A percentile compares a stretch with the other conserved stretches of the same genome.
phyloP scores from a whole-genome alignment of 495 filamentous ascomycete genomes.

The Penicillium lividum region DNA sequence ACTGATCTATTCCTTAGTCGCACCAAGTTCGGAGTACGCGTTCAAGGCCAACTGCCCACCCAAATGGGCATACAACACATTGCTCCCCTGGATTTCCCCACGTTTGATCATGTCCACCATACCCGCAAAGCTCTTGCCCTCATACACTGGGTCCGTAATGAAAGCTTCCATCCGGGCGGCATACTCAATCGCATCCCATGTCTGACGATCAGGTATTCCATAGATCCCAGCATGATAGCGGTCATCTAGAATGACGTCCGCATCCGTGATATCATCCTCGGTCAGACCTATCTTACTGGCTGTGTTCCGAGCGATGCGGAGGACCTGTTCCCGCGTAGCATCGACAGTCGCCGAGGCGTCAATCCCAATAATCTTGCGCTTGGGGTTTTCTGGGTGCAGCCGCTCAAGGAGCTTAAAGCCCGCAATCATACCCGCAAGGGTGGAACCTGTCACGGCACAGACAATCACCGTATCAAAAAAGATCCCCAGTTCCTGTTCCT shows the following conservation, averaged over 20 bases:
- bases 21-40: constrained; percentile 50
- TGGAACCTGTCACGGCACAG: constrained; percentile 63
- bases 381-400: constrained; percentile 33
- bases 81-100: constrained; percentile 56
- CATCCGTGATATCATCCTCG: constrained; percentile 54
- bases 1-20: constrained; percentile 18
- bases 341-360: constrained; percentile 60
- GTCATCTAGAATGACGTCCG: constrained; percentile 60
- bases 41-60: constrained; percentile 65
- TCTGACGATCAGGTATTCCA: constrained; percentile 58
- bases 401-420: constrained; percentile 61
- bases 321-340: constrained; percentile 57
- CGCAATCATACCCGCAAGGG: constrained; percentile 63
- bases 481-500: constrained; percentile 57
- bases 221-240: constrained; percentile 61
- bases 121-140: constrained; percentile 66
- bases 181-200: constrained; percentile 61
- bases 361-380: constrained; percentile 58
- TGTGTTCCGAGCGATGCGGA: constrained; percentile 60
- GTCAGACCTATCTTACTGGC: constrained; percentile 56
- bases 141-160: constrained; percentile 69
- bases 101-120: constrained; percentile 63
- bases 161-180: constrained; percentile 62
- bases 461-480: constrained; percentile 64
- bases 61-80: constrained; percentile 64